Conservation (phyloP, 352 stramenopile genomes). For the Globisporangium middletonii region DNA sequence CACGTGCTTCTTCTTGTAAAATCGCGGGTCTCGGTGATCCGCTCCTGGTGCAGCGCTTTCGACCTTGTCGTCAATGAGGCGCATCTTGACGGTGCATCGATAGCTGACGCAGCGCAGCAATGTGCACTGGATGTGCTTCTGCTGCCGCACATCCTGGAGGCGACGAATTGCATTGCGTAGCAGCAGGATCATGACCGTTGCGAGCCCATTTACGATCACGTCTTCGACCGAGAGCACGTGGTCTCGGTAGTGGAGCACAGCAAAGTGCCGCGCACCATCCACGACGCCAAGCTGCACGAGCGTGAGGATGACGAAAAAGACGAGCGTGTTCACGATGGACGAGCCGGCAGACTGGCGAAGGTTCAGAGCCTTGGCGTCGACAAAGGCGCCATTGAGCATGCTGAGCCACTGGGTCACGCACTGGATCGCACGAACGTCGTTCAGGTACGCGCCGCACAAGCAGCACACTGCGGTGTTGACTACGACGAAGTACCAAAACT, state of each 20-base stretch:
- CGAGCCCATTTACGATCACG: slow-evolving; percentile 12
- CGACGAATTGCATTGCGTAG: slow-evolving; percentile 17
- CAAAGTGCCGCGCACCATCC: neutral
- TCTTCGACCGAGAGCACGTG: slow-evolving; percentile 14
- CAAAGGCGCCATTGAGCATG: slow-evolving; percentile 8
- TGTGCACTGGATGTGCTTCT: neutral
- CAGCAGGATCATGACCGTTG: slow-evolving; percentile 8
- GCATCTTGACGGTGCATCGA: slow-evolving; percentile 1
- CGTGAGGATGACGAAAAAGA: neutral
- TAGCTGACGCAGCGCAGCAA: slow-evolving; percentile 8
- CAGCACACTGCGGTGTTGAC: slow-evolving; percentile 9
- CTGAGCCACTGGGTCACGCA: slow-evolving; percentile 6
- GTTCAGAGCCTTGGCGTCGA: slow-evolving; percentile 14
- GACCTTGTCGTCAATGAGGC: neutral
- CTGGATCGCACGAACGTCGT: slow-evolving; percentile 8
- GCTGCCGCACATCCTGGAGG: neutral
- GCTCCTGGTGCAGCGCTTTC: neutral
- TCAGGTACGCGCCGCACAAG: slow-evolving; percentile 10
- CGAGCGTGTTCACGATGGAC: neutral
- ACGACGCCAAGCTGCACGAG: slow-evolving; percentile 6
- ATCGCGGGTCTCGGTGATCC: neutral
- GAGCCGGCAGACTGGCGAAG: neutral
- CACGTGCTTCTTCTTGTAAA: neutral
- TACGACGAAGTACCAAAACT: slow-evolving; percentile 19
- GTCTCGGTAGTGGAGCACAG: slow-evolving; percentile 1